Conservation (phyloP, 345 rosid species). For the Cardamine resedifolia region DNA sequence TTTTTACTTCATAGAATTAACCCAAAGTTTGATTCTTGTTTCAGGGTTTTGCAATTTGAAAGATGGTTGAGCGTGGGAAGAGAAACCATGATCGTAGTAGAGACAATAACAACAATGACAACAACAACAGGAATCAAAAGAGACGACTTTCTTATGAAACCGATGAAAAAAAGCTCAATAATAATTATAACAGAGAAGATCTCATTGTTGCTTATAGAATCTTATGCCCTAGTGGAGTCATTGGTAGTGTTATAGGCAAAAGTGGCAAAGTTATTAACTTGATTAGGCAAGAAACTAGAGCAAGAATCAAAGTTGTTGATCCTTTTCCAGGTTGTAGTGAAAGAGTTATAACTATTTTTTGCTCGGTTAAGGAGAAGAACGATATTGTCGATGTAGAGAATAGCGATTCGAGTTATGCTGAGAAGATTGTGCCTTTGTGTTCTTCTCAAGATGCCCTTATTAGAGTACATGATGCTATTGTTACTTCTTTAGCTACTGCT, state of each 20-base stretch:
- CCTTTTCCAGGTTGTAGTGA: slow-evolving; percentile 75
- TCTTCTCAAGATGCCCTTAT: slow-evolving; percentile 91
- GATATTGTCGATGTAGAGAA: slow-evolving; percentile 62
- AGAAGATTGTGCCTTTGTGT: slow-evolving; percentile 51
- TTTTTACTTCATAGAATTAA: background rate
- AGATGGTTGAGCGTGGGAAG: slow-evolving; percentile 81
- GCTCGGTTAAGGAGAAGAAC: slow-evolving; percentile 67
- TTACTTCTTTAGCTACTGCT: slow-evolving; percentile 51
- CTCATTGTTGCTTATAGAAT: slow-evolving; percentile 69
- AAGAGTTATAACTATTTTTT: slow-evolving; percentile 75
- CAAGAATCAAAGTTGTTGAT: slow-evolving; percentile 90
- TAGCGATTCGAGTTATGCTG: slow-evolving; percentile 41
- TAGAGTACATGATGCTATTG: slow-evolving; percentile 67
- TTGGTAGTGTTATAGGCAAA: slow-evolving; percentile 97
- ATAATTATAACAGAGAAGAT: slow-evolving; percentile 47
- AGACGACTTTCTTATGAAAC: slow-evolving; percentile 52
- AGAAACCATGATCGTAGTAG: slow-evolving; percentile 56
- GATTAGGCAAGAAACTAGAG: slow-evolving; percentile 87
- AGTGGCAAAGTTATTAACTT: slow-evolving; percentile 83
- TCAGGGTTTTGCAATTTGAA: slow-evolving; percentile 9
- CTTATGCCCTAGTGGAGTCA: slow-evolving; percentile 81
- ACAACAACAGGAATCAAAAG: slow-evolving; percentile 56
- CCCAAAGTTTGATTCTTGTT: background rate
- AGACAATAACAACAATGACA: slow-evolving; percentile 48
- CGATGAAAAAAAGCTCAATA: slow-evolving; percentile 45